Percentiles rank a stretch among this genome's conserved stretches.
phyloP scores from a whole-genome alignment of 1,284 basidiomycete genomes.

The Xerocomus alliaceus region DNA sequence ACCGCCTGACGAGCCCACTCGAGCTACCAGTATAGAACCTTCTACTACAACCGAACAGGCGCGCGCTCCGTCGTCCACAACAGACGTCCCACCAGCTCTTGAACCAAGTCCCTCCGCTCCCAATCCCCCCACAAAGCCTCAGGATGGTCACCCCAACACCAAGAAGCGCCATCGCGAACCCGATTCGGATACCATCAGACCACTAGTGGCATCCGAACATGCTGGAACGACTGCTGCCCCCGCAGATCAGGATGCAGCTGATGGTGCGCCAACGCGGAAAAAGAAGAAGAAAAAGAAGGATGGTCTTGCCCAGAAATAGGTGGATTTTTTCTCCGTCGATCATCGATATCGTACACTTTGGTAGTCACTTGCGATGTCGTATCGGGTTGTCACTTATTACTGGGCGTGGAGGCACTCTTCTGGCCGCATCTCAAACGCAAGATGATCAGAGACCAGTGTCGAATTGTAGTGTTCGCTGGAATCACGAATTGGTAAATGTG shows the following conservation, averaged over 20 bases:
- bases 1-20: neutral
- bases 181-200: neutral
- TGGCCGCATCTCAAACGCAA: too few relatives aligned
- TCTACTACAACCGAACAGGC: neutral
- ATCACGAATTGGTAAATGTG: too few relatives aligned
- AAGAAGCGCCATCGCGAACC: slow-evolving; percentile 32
- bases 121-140: neutral
- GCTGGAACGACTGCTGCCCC: neutral
- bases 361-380: too few relatives aligned
- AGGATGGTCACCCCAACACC: neutral
- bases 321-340: too few relatives aligned
- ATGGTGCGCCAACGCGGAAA: slow-evolving; percentile 19
- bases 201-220: neutral
- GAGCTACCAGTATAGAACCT: neutral
- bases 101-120: neutral
- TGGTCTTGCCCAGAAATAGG: neutral
- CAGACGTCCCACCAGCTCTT: neutral
- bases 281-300: slow-evolving; percentile 35
- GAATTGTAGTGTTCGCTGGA: too few relatives aligned
- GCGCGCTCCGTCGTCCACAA: neutral
- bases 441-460: too few relatives aligned
- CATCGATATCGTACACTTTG: too few relatives aligned
- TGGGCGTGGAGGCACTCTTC: too few relatives aligned
- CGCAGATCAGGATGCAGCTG: neutral
- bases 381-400: too few relatives aligned